Percentiles rank a stretch among this genome's conserved stretches.
phyloP scores from a whole-genome alignment of 2,329 filamentous ascomycete species.

The Aspergillus luchuensis region DNA sequence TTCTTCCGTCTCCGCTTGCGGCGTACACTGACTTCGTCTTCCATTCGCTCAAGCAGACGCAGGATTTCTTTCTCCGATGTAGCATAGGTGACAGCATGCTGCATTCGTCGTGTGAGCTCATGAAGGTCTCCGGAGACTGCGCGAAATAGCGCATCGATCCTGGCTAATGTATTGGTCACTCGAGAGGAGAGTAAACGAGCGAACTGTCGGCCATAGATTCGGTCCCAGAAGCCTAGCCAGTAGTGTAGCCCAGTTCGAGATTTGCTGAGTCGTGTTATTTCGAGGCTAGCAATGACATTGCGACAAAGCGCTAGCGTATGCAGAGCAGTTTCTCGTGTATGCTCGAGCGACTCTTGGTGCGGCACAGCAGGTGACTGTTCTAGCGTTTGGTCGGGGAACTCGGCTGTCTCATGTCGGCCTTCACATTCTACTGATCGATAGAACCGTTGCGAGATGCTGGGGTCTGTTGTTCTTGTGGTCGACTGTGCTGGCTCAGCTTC shows the following conservation, averaged over 20 bases:
- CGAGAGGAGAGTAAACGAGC: conserved; percentile 17
- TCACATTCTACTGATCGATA: conserved; percentile 16
- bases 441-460: conserved; percentile 15
- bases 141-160: conserved; percentile 32
- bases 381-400: not conserved
- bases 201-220: conserved; percentile 27
- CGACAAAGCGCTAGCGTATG: conserved; percentile 31
- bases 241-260: conserved; percentile 30
- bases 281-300: conserved; percentile 29
- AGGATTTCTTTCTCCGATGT: conserved; percentile 26
- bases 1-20: conserved; percentile 26
- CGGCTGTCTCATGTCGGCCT: conserved; percentile 3
- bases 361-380: not conserved
- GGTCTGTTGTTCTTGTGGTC: not conserved
- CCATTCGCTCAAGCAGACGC: conserved; percentile 28
- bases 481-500: conserved; percentile 6
- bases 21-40: conserved; percentile 25
- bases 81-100: conserved; percentile 20
- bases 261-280: conserved; percentile 34
- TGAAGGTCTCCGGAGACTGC: conserved; percentile 28
- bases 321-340: conserved; percentile 26
- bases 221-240: conserved; percentile 35
- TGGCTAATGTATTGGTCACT: conserved; percentile 19
- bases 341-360: conserved; percentile 14
- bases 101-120: conserved; percentile 25